phyloP scores from a whole-genome alignment of 768 basidiomycete genomes.

The Russula compacta region DNA sequence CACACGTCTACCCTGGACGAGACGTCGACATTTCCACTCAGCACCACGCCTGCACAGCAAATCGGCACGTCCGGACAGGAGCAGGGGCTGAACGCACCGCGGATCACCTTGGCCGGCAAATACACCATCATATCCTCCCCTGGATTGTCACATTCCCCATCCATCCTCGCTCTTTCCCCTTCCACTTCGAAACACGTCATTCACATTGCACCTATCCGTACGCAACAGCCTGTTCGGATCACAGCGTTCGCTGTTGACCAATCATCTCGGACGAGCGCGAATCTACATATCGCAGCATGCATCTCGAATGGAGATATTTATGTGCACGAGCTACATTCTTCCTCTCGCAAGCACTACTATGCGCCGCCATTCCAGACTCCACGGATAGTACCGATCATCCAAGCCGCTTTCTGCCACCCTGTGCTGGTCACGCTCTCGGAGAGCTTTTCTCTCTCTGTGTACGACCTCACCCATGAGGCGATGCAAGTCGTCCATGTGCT shows the following conservation, averaged over 20 bases:
- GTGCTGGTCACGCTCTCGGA: conserved; percentile 64
- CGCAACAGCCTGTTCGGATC: conserved; percentile 33
- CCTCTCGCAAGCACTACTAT: conserved; percentile 38
- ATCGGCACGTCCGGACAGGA: background rate
- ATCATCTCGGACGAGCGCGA: conserved; percentile 40
- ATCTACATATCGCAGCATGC: conserved; percentile 46
- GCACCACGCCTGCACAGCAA: background rate
- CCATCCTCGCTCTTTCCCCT: conserved; percentile 40
- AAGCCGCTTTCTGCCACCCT: conserved; percentile 71
- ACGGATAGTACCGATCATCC: conserved; percentile 42
- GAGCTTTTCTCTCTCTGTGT: conserved; percentile 61
- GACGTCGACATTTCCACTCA: background rate
- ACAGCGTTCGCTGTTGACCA: conserved; percentile 70
- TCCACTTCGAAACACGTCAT: conserved; percentile 33
- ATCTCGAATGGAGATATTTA: conserved; percentile 62
- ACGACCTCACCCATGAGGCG: conserved; percentile 46
- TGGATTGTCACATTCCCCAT: conserved; percentile 45
- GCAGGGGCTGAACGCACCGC: conserved; percentile 15
- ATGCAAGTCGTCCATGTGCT: conserved; percentile 56
- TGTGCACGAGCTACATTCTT: conserved; percentile 44
- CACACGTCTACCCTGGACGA: conserved; percentile 9
- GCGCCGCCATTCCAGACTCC: conserved; percentile 33
- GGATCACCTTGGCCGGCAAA: conserved; percentile 14
- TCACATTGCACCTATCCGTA: conserved; percentile 33
- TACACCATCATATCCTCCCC: conserved; percentile 12